Evolutionary conservation across 495 filamentous ascomycete genomes (phyloP).

Genomic region (Hypoxylon fragiforme): DNA sequence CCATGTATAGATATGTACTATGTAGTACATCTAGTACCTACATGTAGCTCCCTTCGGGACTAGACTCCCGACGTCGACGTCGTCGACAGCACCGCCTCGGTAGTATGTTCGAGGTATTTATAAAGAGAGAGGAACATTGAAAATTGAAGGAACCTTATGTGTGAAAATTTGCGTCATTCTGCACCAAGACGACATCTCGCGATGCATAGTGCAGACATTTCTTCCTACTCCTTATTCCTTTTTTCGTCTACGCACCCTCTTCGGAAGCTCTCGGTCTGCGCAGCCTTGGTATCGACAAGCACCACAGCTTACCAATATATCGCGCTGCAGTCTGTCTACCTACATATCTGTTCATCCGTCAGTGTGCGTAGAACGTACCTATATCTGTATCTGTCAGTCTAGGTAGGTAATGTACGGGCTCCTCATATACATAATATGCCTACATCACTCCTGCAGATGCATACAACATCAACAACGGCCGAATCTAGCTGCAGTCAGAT

Average conservation of each 20-base stretch:
- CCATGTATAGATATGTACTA: too few relatives aligned
- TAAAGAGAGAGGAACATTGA: slow-evolving; percentile 8
- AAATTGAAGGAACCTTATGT: too few relatives aligned
- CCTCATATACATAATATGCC: too few relatives aligned
- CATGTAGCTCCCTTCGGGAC: slow-evolving; percentile 34
- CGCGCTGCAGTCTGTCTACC: background rate
- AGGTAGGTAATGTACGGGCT: too few relatives aligned
- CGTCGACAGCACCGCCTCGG: slow-evolving; percentile 31
- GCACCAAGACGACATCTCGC: slow-evolving; percentile 19
- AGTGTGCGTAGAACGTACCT: too few relatives aligned
- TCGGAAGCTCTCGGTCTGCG: slow-evolving; percentile 28
- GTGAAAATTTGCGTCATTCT: slow-evolving; percentile 28
- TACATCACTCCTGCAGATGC: slow-evolving; percentile 29
- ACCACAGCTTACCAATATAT: background rate
- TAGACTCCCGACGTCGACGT: slow-evolving; percentile 29
- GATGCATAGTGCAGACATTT: slow-evolving; percentile 8
- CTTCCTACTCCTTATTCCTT: slow-evolving; percentile 2
- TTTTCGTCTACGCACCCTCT: slow-evolving; percentile 25
- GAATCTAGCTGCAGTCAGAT: slow-evolving; percentile 33
- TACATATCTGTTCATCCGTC: background rate
- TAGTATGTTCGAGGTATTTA: slow-evolving; percentile 22
- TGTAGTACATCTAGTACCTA: too few relatives aligned
- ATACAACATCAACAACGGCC: slow-evolving; percentile 31
- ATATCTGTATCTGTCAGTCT: too few relatives aligned
- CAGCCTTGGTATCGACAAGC: background rate